These are phyloP conservation scores for Trichoderma aggressivum DNA, from an alignment of 2,329 filamentous ascomycete species.

Conservation along the genomic window DNA sequence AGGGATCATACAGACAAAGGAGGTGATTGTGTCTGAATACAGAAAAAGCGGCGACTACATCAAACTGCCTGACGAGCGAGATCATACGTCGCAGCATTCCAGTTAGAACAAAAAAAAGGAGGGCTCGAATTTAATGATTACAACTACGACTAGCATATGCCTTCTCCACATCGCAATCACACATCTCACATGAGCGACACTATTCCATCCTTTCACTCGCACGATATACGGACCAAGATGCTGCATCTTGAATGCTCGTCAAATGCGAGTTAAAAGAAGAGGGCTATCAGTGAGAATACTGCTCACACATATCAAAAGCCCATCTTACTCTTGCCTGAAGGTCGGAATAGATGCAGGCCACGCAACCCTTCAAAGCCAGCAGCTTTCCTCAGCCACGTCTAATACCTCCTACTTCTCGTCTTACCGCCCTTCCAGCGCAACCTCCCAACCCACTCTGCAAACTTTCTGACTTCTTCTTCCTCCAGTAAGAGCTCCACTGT, in stretches of 20 bases:
- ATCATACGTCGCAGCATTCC: constrained; percentile 1
- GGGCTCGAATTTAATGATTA: not conserved
- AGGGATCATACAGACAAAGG: constrained; percentile 11
- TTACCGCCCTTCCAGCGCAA: constrained; percentile 66
- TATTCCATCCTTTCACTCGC: not conserved
- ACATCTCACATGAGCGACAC: not conserved
- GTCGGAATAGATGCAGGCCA: not conserved
- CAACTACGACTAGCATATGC: not conserved
- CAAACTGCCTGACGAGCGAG: constrained; percentile 8
- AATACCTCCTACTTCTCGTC: constrained; percentile 6
- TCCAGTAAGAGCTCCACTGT: constrained; percentile 68
- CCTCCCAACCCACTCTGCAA: constrained; percentile 68
- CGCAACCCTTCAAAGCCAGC: not conserved
- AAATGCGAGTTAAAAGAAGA: not conserved
- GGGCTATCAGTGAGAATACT: not conserved
- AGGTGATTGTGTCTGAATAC: constrained; percentile 10
- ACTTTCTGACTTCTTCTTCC: constrained; percentile 68
- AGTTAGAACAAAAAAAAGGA: not conserved
- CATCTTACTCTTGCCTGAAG: not conserved
- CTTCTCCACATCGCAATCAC: not conserved
- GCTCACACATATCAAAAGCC: too few relatives aligned
- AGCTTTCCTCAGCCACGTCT: not conserved
- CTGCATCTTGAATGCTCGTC: not conserved
- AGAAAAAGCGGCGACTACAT: constrained; percentile 12
- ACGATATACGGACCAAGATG: not conserved